phyloP scores from a whole-genome alignment of 495 filamentous ascomycete species.

The Tuber aestivum region DNA sequence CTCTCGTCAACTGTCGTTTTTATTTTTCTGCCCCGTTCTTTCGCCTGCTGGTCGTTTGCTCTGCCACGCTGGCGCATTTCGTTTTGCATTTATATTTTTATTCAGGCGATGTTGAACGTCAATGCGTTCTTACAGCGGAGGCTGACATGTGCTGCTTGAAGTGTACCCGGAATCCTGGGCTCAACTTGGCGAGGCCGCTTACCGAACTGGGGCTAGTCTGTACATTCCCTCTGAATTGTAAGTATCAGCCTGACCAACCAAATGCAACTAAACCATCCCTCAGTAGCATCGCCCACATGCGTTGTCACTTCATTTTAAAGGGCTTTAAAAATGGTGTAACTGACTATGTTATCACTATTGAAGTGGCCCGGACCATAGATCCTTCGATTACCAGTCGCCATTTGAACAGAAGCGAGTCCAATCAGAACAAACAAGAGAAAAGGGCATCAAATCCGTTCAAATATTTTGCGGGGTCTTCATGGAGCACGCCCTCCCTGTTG shows the following conservation, averaged over 20 bases:
- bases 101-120: conserved; percentile 17
- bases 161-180: conserved; percentile 35
- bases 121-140: conserved; percentile 25
- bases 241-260: conserved; percentile 9
- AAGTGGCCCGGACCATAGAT: conserved; percentile 30
- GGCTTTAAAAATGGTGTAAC: background rate
- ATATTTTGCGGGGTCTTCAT: conserved; percentile 37
- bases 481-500: conserved; percentile 28
- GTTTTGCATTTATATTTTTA: conserved; percentile 16
- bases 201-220: conserved; percentile 31
- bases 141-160: conserved; percentile 38
- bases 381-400: conserved; percentile 29
- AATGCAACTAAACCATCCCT: background rate
- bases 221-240: conserved; percentile 38
- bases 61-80: conserved; percentile 5
- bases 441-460: conserved; percentile 31
- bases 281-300: background rate
- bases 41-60: conserved; percentile 7
- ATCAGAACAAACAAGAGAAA: conserved; percentile 23
- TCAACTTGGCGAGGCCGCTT: conserved; percentile 35
- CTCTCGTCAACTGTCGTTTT: conserved; percentile 15
- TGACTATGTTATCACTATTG: background rate
- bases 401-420: conserved; percentile 24
- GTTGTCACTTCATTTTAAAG: background rate
- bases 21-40: background rate